Evolutionary conservation across 805 yeast genomes (phyloP).

Genomic region (Saccharomycopsis fibuligera): DNA sequence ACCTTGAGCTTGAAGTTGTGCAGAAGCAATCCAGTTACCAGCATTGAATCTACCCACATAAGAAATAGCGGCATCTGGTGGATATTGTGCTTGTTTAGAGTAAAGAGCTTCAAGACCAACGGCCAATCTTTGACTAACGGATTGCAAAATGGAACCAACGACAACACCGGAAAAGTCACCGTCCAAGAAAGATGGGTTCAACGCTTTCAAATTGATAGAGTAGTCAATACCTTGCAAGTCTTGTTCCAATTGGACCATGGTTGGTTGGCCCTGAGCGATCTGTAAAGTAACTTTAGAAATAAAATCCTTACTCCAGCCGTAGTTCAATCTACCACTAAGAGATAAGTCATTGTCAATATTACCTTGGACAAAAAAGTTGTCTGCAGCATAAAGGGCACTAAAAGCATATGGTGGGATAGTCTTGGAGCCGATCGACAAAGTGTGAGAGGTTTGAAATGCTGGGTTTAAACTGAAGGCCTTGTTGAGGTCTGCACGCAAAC

Average conservation of each 20-base stretch:
- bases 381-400: slow-evolving; percentile 83
- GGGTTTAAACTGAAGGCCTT: slow-evolving; percentile 89
- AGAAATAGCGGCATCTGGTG: slow-evolving; percentile 88
- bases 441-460: slow-evolving; percentile 93
- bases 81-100: slow-evolving; percentile 62
- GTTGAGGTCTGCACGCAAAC: slow-evolving; percentile 92
- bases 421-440: slow-evolving; percentile 82
- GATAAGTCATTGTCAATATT: slow-evolving; percentile 82
- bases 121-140: slow-evolving; percentile 75
- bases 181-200: slow-evolving; percentile 77
- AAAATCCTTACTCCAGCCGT: slow-evolving; percentile 78
- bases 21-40: slow-evolving; percentile 88
- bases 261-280: slow-evolving; percentile 80
- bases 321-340: slow-evolving; percentile 82
- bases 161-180: slow-evolving; percentile 85
- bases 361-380: slow-evolving; percentile 82
- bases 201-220: slow-evolving; percentile 80
- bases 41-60: slow-evolving; percentile 86
- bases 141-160: slow-evolving; percentile 85
- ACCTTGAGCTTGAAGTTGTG: slow-evolving; percentile 91
- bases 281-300: slow-evolving; percentile 83
- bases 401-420: slow-evolving; percentile 86
- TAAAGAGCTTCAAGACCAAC: slow-evolving; percentile 91
- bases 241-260: slow-evolving; percentile 94
- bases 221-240: slow-evolving; percentile 88